phyloP scores from a whole-genome alignment of 192 early-diverging fungal genomes.

The Umbelopsis isabellina region DNA sequence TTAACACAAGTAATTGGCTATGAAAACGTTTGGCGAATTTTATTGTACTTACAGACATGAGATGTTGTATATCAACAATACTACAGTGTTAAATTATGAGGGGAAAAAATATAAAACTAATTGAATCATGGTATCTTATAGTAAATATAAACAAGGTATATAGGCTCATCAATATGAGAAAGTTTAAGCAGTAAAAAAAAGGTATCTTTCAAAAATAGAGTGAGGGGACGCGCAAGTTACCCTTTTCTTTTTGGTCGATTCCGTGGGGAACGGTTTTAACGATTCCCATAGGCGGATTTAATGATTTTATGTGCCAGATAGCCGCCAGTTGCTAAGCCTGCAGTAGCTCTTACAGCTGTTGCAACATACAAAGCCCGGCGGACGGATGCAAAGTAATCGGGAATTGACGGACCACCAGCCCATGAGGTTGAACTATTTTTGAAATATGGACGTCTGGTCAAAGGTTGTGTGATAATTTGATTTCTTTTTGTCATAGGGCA shows the following conservation, averaged over 20 bases:
- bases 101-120: not conserved
- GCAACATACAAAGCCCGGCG: conserved; percentile 12
- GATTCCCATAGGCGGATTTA: conserved; percentile 2
- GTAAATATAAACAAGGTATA: conserved; percentile 23
- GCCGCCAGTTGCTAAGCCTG: conserved; percentile 1
- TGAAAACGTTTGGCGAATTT: not conserved
- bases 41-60: not conserved
- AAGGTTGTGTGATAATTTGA: too few species aligned
- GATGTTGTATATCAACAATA: conserved; percentile 10
- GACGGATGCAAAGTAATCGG: conserved; percentile 4
- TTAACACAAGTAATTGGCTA: too few species aligned
- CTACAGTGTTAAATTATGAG: conserved; percentile 16
- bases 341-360: not conserved
- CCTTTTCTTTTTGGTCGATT: not conserved
- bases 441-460: not conserved
- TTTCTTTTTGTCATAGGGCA: too few species aligned
- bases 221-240: not conserved
- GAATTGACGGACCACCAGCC: conserved; percentile 12
- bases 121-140: conserved; percentile 13
- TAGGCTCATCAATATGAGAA: conserved; percentile 2
- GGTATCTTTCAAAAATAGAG: conserved; percentile 1
- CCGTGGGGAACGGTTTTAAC: not conserved
- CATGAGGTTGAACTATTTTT: conserved; percentile 10
- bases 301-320: conserved; percentile 16
- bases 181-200: not conserved